Conservation (phyloP, 768 basidiomycete genomes). For the Goffeauzyma gilvescens region DNA sequence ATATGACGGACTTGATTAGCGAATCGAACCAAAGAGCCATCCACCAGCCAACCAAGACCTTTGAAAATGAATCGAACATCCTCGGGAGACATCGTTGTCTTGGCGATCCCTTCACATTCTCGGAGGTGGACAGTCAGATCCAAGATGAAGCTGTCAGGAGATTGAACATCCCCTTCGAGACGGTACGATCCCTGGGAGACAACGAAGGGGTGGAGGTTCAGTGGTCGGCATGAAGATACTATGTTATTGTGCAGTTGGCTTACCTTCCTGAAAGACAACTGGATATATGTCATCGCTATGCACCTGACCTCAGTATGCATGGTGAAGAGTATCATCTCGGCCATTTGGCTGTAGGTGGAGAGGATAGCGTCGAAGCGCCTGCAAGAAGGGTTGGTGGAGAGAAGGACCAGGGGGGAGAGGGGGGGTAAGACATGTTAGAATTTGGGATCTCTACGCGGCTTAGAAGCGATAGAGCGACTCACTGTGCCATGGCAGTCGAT, state of each 20-base stretch:
- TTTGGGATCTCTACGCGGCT: neutral
- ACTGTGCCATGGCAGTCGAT: constrained; percentile 78
- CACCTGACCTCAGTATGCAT: constrained; percentile 76
- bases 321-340: constrained; percentile 66
- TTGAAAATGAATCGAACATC: constrained; percentile 75
- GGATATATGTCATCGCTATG: constrained; percentile 59
- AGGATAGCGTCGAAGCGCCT: constrained; percentile 83
- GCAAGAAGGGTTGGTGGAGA: too few species aligned
- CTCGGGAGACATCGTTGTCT: constrained; percentile 42
- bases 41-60: constrained; percentile 68
- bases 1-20: constrained; percentile 51
- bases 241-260: too few species aligned
- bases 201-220: neutral
- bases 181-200: constrained; percentile 57
- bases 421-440: too few species aligned
- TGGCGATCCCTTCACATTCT: constrained; percentile 52
- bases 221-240: neutral
- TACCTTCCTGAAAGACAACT: constrained; percentile 59
- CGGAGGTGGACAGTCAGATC: constrained; percentile 68
- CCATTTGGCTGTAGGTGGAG: constrained; percentile 75
- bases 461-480: constrained; percentile 27
- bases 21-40: constrained; percentile 57
- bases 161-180: constrained; percentile 62
- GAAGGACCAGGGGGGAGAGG: too few species aligned
- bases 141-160: constrained; percentile 73